Evolutionary conservation across 2,329 filamentous ascomycete genomes (phyloP).

Genomic region (Paradendryphiella salina): DNA sequence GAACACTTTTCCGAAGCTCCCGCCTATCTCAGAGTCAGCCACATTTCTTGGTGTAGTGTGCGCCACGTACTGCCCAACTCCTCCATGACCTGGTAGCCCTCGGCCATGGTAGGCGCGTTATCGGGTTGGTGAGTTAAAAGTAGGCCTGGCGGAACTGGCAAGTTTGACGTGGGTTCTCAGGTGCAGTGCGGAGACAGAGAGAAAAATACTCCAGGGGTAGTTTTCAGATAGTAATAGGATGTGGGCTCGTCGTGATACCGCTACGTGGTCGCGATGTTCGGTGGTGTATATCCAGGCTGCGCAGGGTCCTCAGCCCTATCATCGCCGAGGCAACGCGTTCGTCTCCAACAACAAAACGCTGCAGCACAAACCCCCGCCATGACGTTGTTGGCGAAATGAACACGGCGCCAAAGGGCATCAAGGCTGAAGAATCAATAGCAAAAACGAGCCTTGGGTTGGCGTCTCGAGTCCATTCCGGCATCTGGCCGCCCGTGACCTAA

Average conservation of each 20-base stretch:
- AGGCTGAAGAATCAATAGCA: conserved; percentile 1
- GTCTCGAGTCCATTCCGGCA: background rate
- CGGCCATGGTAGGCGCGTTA: conserved; percentile 63
- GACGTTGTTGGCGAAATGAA: conserved; percentile 14
- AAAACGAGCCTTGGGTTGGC: background rate
- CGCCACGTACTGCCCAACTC: conserved; percentile 80
- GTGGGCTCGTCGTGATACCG: conserved; percentile 16
- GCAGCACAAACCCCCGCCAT: conserved; percentile 24
- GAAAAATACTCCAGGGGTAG: conserved; percentile 28
- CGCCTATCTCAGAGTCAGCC: conserved; percentile 60
- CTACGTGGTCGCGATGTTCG: conserved; percentile 5
- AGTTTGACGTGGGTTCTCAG: conserved; percentile 11
- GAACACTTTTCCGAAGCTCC: conserved; percentile 95
- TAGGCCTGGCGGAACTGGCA: conserved; percentile 16
- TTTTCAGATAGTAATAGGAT: conserved; percentile 37
- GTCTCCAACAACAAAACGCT: conserved; percentile 25
- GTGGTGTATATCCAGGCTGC: conserved; percentile 24
- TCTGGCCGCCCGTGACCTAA: too few relatives aligned
- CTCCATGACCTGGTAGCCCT: conserved; percentile 91
- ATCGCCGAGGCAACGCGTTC: conserved; percentile 35
- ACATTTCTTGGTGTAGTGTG: background rate
- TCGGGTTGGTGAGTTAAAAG: conserved; percentile 23
- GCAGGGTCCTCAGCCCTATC: conserved; percentile 19
- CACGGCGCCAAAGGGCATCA: conserved; percentile 9
- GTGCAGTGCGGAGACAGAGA: conserved; percentile 30